phyloP scores from a whole-genome alignment of 805 yeast species.

The Hanseniaspora vineae region DNA sequence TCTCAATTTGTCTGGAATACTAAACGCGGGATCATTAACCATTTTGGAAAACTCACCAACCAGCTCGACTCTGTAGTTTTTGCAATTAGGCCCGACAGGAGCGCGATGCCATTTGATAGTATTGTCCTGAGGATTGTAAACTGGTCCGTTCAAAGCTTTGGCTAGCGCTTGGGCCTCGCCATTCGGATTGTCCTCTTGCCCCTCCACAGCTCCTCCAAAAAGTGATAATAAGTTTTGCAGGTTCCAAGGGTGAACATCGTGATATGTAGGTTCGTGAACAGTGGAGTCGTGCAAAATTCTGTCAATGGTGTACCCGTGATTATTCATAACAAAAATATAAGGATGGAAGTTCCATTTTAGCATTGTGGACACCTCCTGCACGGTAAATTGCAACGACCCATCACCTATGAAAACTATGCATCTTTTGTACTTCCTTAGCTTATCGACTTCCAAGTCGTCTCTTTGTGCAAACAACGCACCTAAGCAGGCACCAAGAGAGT shows the following conservation, averaged over 20 bases:
- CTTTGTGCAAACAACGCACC: slow-evolving; percentile 50
- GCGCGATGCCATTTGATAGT: not conserved
- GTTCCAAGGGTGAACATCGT: slow-evolving; percentile 53
- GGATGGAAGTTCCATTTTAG: slow-evolving; percentile 42
- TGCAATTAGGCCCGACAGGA: slow-evolving; percentile 17
- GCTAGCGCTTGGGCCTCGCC: not conserved
- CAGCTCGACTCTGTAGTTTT: slow-evolving; percentile 31
- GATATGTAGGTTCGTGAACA: slow-evolving; percentile 26
- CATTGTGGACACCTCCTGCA: slow-evolving; percentile 51
- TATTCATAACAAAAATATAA: slow-evolving; percentile 46
- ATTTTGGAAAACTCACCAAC: slow-evolving; percentile 36
- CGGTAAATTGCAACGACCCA: slow-evolving; percentile 57
- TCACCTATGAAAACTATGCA: slow-evolving; percentile 54
- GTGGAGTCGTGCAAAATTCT: slow-evolving; percentile 33
- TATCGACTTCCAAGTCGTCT: slow-evolving; percentile 22
- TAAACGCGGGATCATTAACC: slow-evolving; percentile 28
- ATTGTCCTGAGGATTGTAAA: too few relatives aligned
- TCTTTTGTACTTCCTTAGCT: slow-evolving; percentile 28
- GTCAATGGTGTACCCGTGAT: slow-evolving; percentile 56
- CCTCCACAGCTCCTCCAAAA: slow-evolving; percentile 41
- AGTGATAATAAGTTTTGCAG: slow-evolving; percentile 31
- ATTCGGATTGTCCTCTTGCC: not conserved
- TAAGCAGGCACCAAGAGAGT: slow-evolving; percentile 48
- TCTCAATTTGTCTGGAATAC: slow-evolving; percentile 32
- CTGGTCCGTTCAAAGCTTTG: too few relatives aligned